phyloP scores from a whole-genome alignment of 1,284 basidiomycete genomes.

The Moesziomyces parantarcticus region DNA sequence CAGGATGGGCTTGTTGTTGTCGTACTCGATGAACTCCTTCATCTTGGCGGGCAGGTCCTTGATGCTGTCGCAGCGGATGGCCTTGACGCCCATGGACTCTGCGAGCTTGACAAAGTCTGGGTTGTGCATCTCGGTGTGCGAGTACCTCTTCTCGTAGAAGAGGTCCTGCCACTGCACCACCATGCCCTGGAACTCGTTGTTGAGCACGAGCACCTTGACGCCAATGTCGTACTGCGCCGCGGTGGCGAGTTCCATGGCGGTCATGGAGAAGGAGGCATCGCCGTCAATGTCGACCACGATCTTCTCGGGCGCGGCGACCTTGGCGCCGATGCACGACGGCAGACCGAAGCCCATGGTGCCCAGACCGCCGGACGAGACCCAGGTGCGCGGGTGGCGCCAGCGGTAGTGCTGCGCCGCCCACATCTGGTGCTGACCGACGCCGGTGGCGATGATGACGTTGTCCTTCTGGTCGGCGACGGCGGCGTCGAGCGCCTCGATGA shows the following conservation, averaged over 20 bases:
- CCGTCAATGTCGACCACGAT: slow-evolving; percentile 96
- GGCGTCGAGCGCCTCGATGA: slow-evolving; percentile 87
- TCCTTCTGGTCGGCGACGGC: slow-evolving; percentile 79
- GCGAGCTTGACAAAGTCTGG: slow-evolving; percentile 92
- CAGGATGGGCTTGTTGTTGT: slow-evolving; percentile 83
- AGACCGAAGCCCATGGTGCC: slow-evolving; percentile 96
- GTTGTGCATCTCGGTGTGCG: slow-evolving; percentile 92
- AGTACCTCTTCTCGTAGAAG: slow-evolving; percentile 93
- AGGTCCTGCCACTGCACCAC: slow-evolving; percentile 98
- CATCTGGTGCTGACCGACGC: slow-evolving; percentile 99
- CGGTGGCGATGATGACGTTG: slow-evolving; percentile 87
- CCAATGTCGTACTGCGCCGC: slow-evolving; percentile 91
- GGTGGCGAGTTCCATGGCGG: slow-evolving; percentile 97
- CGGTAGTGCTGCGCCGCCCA: slow-evolving; percentile 96
- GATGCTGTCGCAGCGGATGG: slow-evolving; percentile 78
- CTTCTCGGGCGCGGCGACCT: slow-evolving; percentile 93
- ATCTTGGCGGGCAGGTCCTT: slow-evolving; percentile 90
- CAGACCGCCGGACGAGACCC: slow-evolving; percentile 96
- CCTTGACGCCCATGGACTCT: slow-evolving; percentile 89
- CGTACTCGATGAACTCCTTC: slow-evolving; percentile 98
- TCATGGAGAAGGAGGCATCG: slow-evolving; percentile 96
- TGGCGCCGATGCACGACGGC: slow-evolving; percentile 92
- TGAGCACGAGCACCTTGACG: slow-evolving; percentile 77
- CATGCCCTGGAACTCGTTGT: slow-evolving; percentile 77
- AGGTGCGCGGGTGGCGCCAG: slow-evolving; percentile 86